phyloP scores from a whole-genome alignment of 164 flowering plant species.

The Cinnamomum chago region DNA sequence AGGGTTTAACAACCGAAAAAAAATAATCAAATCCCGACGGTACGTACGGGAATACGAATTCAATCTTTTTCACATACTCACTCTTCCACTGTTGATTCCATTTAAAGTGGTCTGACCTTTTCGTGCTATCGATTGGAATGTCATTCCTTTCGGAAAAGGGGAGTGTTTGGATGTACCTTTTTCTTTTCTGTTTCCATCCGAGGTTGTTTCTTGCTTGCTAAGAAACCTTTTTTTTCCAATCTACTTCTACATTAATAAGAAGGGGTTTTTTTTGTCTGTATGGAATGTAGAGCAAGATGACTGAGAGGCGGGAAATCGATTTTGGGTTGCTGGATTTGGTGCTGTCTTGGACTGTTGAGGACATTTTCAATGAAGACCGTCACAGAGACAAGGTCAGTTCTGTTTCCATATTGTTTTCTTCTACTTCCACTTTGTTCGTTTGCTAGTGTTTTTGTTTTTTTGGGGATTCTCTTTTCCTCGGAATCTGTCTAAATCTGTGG shows the following conservation, averaged over 20 bases:
- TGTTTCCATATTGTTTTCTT: neutral
- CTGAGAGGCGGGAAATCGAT: neutral
- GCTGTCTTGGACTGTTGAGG: conserved; percentile 18
- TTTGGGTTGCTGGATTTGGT: neutral
- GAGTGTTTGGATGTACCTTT: neutral
- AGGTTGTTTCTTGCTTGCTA: neutral
- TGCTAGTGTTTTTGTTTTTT: too few relatives aligned
- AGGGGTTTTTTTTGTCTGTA: neutral
- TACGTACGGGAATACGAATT: too few relatives aligned
- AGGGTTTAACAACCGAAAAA: too few relatives aligned
- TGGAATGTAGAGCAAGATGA: neutral
- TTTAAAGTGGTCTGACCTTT: too few relatives aligned
- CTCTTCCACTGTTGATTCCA: too few relatives aligned
- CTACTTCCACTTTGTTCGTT: neutral
- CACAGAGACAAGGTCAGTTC: neutral
- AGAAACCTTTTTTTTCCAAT: neutral
- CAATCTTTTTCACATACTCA: too few relatives aligned
- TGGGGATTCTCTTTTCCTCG: too few relatives aligned
- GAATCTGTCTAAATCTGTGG: neutral
- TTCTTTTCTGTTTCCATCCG: neutral
- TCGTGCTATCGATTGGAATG: neutral
- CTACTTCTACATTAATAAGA: neutral
- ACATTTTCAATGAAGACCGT: neutral
- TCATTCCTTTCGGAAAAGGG: neutral
- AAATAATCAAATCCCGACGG: too few relatives aligned